These are phyloP conservation scores for Murraya koenigii DNA, from an alignment of 345 rosid genomes.

Conservation along the genomic window DNA sequence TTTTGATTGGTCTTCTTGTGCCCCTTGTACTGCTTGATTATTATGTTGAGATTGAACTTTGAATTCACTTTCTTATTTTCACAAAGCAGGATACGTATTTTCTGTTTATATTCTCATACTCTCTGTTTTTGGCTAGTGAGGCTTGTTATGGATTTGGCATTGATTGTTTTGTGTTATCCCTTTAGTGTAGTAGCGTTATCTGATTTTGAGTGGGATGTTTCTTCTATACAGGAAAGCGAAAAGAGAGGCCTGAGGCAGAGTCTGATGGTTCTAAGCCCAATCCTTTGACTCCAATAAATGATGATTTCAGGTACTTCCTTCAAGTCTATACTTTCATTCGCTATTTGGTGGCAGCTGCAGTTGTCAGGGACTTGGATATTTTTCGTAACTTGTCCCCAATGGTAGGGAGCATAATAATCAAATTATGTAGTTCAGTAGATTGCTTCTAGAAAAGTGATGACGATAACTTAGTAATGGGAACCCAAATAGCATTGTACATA, in stretches of 20 bases:
- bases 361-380: not conserved
- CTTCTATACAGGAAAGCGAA: conserved; percentile 63
- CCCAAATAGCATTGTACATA: not conserved
- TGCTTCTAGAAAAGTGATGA: not conserved
- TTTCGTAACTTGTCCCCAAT: not conserved
- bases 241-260: conserved; percentile 57
- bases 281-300: conserved; percentile 59
- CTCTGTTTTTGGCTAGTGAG: not conserved
- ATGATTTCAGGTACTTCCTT: conserved; percentile 65
- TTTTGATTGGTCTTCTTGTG: not conserved
- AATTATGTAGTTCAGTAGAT: not conserved
- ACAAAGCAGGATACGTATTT: not conserved
- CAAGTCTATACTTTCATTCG: conserved; percentile 2
- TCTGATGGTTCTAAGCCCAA: conserved; percentile 41
- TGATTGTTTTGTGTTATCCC: not conserved
- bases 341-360: too few species aligned
- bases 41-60: not conserved
- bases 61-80: not conserved
- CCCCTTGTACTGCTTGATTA: not conserved
- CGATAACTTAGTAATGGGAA: not conserved
- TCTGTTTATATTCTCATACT: not conserved
- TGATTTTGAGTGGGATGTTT: not conserved
- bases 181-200: not conserved
- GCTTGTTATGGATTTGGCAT: not conserved
- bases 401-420: not conserved